Conservation (phyloP, 1,139 yeast genomes). For the Trichomonascaceae sp. region DNA sequence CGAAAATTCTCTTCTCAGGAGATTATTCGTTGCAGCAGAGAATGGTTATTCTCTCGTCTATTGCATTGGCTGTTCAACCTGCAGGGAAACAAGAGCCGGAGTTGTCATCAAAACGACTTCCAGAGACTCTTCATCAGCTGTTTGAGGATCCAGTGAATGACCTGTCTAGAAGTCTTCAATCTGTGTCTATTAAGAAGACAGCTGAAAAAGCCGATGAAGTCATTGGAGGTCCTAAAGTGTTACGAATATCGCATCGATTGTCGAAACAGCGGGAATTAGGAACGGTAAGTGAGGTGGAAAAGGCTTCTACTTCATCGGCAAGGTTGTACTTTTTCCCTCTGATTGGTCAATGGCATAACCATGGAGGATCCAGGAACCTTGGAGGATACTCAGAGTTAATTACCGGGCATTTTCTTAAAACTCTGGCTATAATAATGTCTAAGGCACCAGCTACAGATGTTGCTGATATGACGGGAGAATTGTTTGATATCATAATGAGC, state of each 20-base stretch:
- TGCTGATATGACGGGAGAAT: constrained; percentile 54
- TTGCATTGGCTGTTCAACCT: constrained; percentile 50
- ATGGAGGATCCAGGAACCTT: constrained; percentile 26
- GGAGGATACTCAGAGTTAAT: constrained; percentile 54
- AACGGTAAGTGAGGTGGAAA: constrained; percentile 16
- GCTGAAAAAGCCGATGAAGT: constrained; percentile 40
- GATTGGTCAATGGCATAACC: constrained; percentile 48
- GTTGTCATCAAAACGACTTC: constrained; percentile 43
- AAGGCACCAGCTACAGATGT: constrained; percentile 54
- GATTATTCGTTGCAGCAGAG: constrained; percentile 65
- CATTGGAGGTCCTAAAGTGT: constrained; percentile 42
- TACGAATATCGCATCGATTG: constrained; percentile 45
- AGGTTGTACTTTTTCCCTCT: constrained; percentile 51
- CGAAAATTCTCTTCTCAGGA: constrained; percentile 45
- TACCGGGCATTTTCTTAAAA: constrained; percentile 53
- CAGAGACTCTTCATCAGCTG: constrained; percentile 23
- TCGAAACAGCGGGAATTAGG: constrained; percentile 23
- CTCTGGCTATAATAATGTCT: constrained; percentile 50
- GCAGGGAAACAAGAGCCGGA: constrained; percentile 40
- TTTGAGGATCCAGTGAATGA: constrained; percentile 13
- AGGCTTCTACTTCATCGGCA: constrained; percentile 35
- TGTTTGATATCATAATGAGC: constrained; percentile 36
- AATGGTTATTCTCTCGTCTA: constrained; percentile 46
- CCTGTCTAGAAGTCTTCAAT: constrained; percentile 17
- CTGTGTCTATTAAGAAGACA: constrained; percentile 30